A percentile compares a stretch with the other conserved stretches of the same genome.
phyloP scores from a whole-genome alignment of 768 basidiomycete genomes.

The Suillus spraguei region DNA sequence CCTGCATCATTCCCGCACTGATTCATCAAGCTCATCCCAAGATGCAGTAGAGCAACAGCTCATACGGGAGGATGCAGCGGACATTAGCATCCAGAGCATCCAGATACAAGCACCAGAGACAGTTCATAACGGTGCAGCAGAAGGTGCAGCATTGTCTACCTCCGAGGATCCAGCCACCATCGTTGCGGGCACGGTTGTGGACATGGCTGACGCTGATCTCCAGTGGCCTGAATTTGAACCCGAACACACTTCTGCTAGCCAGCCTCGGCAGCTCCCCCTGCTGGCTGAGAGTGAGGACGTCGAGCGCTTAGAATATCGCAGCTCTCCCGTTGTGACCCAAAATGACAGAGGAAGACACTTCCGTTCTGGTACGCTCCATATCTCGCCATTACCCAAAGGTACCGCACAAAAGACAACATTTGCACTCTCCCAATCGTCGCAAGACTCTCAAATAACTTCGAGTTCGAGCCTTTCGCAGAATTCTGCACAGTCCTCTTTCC shows the following conservation, averaged over 20 bases:
- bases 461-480: conserved; percentile 15
- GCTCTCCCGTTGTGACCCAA: conserved; percentile 5
- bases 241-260: conserved; percentile 13
- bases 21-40: conserved; percentile 40
- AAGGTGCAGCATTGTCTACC: conserved; percentile 5
- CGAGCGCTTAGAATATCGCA: conserved; percentile 2
- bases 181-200: neutral
- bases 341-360: conserved; percentile 19
- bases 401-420: neutral
- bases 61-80: conserved; percentile 40
- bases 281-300: neutral
- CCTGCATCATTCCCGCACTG: conserved; percentile 17
- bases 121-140: conserved; percentile 2
- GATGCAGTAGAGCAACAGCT: conserved; percentile 51
- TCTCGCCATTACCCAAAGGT: conserved; percentile 14
- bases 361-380: conserved; percentile 25
- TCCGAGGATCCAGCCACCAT: conserved; percentile 1
- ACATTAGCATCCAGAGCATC: conserved; percentile 22
- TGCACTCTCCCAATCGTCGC: neutral
- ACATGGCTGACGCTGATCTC: conserved; percentile 24
- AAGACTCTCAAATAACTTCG: neutral
- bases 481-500: conserved; percentile 34
- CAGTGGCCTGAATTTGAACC: conserved; percentile 31
- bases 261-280: neutral
- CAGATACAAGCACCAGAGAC: conserved; percentile 13